Evolutionary conservation across 1,139 yeast genomes (phyloP), one percentile per base, ranked within the genome.

Genomic region (Suhomyces bokatorum): DNA sequence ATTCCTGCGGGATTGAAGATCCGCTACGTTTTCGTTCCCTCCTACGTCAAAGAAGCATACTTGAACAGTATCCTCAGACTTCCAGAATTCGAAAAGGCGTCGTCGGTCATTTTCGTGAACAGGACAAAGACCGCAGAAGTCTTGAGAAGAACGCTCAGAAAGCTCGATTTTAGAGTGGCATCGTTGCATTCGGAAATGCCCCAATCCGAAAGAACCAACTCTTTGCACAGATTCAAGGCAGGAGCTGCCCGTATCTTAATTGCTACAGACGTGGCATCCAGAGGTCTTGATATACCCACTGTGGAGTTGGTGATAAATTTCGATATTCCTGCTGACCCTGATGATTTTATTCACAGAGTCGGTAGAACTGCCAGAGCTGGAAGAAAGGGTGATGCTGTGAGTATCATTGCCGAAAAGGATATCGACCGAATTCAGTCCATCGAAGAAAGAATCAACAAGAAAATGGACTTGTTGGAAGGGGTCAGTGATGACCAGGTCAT

Each of bases 311-410:
- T 95, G 32, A 70, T 95, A 29, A 93, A 95, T 62, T 93, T 80
- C 59, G 99, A 95, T 61, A 80, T 93, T 31, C 99, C 99, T 5
- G 90, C 95, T 4, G 97, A 93, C 63, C 91, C 99, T 0, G 98
- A 93, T 63, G 97, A 91, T 63, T 95, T 87, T 59, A 88, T 93
- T 46, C 99, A 93, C 69, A 77, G 99, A 63, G 96, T 91, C n/a
- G 99, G 99, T 77, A 89, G 99, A 81, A 93, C 99, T 15, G 99
- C 99, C n/a, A 87, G 99, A 77, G 99, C 99, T 4, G 98, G 98
- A 6, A 77, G 95, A 57, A 70, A 73, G 44, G 79, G 79, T 53
- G 72, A 69, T 43, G 67, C 78, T 5, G 63, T 74, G 3, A 81
- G 95, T 12, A 76, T 93, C 48, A 85, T 93, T 6, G 81, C 96